A percentile compares a stretch with the other conserved stretches of the same genome.
phyloP scores from a whole-genome alignment of 2,329 filamentous ascomycete genomes.

The Pestalotiopsis sp. region DNA sequence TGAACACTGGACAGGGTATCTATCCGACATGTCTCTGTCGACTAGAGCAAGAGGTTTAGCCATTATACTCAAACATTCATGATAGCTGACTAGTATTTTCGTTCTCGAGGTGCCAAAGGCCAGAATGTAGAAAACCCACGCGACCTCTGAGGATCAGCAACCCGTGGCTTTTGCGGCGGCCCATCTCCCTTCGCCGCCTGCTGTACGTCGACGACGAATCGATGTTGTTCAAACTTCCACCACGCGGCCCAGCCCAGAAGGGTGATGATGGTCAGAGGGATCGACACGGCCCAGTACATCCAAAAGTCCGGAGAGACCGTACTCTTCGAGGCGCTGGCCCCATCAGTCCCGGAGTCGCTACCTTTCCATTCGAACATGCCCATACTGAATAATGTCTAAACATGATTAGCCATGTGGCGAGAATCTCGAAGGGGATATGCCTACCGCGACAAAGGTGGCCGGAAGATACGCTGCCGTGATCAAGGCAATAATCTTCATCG shows the following conservation, averaged over 20 bases:
- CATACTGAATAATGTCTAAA: slow-evolving; percentile 3
- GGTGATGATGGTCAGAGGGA: slow-evolving; percentile 1
- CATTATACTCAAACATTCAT: neutral
- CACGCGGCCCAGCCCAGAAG: neutral
- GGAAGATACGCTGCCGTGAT: slow-evolving; percentile 40
- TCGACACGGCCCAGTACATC: slow-evolving; percentile 1
- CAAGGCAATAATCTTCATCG: slow-evolving; percentile 33
- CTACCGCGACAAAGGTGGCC: slow-evolving; percentile 33
- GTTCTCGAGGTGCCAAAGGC: neutral
- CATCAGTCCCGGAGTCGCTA: neutral
- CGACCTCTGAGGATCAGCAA: neutral
- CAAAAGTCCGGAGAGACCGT: slow-evolving; percentile 1
- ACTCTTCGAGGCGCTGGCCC: neutral
- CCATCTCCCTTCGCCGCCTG: neutral
- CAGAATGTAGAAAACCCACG: neutral
- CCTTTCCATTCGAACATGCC: slow-evolving; percentile 4
- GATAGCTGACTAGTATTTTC: neutral
- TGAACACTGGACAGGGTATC: neutral
- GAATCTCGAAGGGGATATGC: neutral
- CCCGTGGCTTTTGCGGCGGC: neutral
- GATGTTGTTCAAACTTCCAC: neutral
- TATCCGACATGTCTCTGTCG: neutral
- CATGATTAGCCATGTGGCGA: neutral
- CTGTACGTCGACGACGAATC: neutral
- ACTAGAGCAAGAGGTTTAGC: neutral